phyloP scores from a whole-genome alignment of 2,329 filamentous ascomycete species.

The Thielaviopsis populi region DNA sequence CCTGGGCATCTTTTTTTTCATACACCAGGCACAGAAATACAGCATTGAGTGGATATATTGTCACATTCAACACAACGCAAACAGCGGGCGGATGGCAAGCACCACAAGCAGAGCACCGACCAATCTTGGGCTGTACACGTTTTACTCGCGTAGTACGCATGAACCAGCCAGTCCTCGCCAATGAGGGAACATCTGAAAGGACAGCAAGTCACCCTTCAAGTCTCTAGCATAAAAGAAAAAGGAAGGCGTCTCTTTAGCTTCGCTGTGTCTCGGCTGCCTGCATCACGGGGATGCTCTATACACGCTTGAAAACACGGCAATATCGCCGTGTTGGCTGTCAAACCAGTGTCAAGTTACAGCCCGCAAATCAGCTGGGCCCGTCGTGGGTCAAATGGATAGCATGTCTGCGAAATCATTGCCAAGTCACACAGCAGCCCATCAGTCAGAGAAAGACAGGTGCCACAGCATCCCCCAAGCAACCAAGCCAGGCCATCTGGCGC shows the following conservation, averaged over 20 bases:
- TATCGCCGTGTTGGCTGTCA: background rate
- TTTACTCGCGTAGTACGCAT: background rate
- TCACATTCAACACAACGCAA: background rate
- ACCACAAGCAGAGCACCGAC: background rate
- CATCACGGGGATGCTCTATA: constrained; percentile 23
- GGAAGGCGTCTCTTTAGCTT: background rate
- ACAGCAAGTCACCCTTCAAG: background rate
- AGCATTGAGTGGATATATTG: too few species aligned
- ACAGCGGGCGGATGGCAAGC: background rate
- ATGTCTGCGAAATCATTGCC: constrained; percentile 8
- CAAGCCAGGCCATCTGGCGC: background rate
- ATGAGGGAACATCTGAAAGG: background rate
- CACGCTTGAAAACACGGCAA: background rate
- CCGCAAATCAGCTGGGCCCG: background rate
- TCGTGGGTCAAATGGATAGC: background rate
- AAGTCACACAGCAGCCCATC: background rate
- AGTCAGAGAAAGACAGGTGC: background rate
- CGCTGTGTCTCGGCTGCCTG: background rate
- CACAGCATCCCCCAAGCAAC: background rate
- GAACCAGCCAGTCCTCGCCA: background rate
- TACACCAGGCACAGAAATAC: too few species aligned
- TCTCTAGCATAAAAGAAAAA: background rate
- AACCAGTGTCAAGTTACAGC: background rate
- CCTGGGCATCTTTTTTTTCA: too few species aligned
- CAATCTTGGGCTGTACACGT: background rate